phyloP scores from a whole-genome alignment of 2,329 filamentous ascomycete genomes.

The Monilinia laxa region DNA sequence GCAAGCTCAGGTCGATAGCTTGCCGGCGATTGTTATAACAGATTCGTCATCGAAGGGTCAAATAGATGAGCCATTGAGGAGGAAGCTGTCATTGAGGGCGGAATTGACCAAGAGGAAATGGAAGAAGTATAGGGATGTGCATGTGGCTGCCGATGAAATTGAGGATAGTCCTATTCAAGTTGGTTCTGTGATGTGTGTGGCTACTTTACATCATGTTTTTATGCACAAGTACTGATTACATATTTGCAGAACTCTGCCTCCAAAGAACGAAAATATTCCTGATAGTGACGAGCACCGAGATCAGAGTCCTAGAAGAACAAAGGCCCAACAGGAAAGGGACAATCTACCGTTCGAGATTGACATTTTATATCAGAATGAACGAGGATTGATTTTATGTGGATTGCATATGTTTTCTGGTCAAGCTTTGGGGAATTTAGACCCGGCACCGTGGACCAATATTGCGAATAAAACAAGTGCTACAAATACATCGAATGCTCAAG shows the following conservation, averaged over 20 bases:
- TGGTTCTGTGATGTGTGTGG: slow-evolving; percentile 17
- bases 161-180: slow-evolving; percentile 13
- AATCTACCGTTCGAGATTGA: slow-evolving; percentile 62
- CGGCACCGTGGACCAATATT: slow-evolving; percentile 79
- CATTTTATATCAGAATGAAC: slow-evolving; percentile 92
- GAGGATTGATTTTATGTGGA: slow-evolving; percentile 86
- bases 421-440: slow-evolving; percentile 83
- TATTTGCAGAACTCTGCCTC: slow-evolving; percentile 10
- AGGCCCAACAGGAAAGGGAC: slow-evolving; percentile 10
- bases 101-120: slow-evolving; percentile 37
- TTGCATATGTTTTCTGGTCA: slow-evolving; percentile 84
- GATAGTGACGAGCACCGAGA: slow-evolving; percentile 27
- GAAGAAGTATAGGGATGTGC: slow-evolving; percentile 42
- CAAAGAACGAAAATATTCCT: not conserved
- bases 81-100: slow-evolving; percentile 32
- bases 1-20: slow-evolving; percentile 5
- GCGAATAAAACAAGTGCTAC: slow-evolving; percentile 61
- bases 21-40: slow-evolving; percentile 24
- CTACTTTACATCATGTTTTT: not conserved
- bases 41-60: slow-evolving; percentile 33
- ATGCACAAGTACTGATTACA: slow-evolving; percentile 1
- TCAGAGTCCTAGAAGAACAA: slow-evolving; percentile 23
- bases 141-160: slow-evolving; percentile 31
- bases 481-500: slow-evolving; percentile 78
- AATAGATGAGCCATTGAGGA: slow-evolving; percentile 33